phyloP scores from a whole-genome alignment of 345 rosid species.

The Citrus unshiu region DNA sequence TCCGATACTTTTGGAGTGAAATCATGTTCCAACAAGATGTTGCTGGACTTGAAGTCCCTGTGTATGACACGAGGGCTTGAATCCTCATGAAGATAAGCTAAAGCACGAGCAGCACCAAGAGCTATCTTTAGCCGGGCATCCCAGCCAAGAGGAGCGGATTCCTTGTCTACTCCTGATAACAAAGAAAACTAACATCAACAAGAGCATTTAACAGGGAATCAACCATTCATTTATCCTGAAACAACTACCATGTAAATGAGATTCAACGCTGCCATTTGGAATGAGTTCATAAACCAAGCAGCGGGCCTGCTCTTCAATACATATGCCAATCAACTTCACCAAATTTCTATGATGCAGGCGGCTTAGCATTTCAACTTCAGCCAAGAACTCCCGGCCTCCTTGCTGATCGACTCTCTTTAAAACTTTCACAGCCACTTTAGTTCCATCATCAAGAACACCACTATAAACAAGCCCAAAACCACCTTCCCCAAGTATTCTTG shows the following conservation, averaged over 20 bases:
- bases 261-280: constrained; percentile 95
- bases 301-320: constrained; percentile 76
- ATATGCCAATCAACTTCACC: constrained; percentile 90
- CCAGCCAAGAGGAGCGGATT: constrained; percentile 80
- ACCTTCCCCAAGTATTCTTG: constrained; percentile 87
- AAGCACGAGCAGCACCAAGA: constrained; percentile 93
- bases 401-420: constrained; percentile 93
- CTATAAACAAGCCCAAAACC: constrained; percentile 88
- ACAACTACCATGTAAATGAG: constrained; percentile 81
- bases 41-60: constrained; percentile 95
- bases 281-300: constrained; percentile 92
- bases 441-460: constrained; percentile 86
- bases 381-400: constrained; percentile 87
- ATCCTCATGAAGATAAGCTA: constrained; percentile 96
- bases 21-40: constrained; percentile 87
- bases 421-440: constrained; percentile 83
- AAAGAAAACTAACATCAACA: background rate
- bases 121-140: constrained; percentile 88
- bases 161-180: constrained; percentile 67
- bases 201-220: constrained; percentile 6
- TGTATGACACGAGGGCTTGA: constrained; percentile 95
- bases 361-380: constrained; percentile 98
- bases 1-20: constrained; percentile 94
- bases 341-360: constrained; percentile 95
- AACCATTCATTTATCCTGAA: background rate